Conservation (phyloP, 2,329 filamentous ascomycete genomes). For the Phaeosphaeriaceae sp. region DNA sequence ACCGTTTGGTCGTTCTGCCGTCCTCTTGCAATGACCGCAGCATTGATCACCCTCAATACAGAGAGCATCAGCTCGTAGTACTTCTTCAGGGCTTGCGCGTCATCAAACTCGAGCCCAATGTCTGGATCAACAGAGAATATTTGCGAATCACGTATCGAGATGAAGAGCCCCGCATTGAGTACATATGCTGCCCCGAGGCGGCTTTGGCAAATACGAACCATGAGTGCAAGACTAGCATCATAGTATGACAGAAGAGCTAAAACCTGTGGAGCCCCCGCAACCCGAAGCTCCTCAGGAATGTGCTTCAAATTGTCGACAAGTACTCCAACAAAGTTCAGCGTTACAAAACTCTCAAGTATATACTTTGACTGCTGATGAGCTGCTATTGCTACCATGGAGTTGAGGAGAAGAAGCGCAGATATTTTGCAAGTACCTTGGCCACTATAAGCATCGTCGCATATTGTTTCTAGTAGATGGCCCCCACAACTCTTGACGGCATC, state of each 20-base stretch:
- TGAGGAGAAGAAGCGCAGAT: conserved; percentile 83
- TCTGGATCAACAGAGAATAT: conserved; percentile 92
- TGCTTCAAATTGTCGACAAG: conserved; percentile 85
- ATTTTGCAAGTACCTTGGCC: conserved; percentile 83
- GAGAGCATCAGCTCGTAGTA: conserved; percentile 86
- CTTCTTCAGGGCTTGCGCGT: conserved; percentile 72
- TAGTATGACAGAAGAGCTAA: conserved; percentile 64
- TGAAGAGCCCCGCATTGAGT: conserved; percentile 88
- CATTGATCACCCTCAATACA: conserved; percentile 80
- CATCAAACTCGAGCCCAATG: conserved; percentile 77
- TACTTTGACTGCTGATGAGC: conserved; percentile 73
- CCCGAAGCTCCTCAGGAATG: conserved; percentile 70
- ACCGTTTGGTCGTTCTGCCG: conserved; percentile 76
- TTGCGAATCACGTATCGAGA: conserved; percentile 78
- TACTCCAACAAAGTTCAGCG: conserved; percentile 89
- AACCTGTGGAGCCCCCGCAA: conserved; percentile 55
- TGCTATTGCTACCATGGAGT: conserved; percentile 75
- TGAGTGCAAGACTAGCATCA: conserved; percentile 78
- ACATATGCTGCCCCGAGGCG: conserved; percentile 83
- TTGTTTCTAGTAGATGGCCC: conserved; percentile 79
- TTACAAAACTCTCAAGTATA: conserved; percentile 79
- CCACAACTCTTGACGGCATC: conserved; percentile 81
- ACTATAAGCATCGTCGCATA: conserved; percentile 92
- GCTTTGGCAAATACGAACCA: conserved; percentile 84
- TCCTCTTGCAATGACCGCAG: conserved; percentile 80